Evolutionary conservation across 1,284 basidiomycete species (phyloP).

Genomic region (Fomitopsis betulina): DNA sequence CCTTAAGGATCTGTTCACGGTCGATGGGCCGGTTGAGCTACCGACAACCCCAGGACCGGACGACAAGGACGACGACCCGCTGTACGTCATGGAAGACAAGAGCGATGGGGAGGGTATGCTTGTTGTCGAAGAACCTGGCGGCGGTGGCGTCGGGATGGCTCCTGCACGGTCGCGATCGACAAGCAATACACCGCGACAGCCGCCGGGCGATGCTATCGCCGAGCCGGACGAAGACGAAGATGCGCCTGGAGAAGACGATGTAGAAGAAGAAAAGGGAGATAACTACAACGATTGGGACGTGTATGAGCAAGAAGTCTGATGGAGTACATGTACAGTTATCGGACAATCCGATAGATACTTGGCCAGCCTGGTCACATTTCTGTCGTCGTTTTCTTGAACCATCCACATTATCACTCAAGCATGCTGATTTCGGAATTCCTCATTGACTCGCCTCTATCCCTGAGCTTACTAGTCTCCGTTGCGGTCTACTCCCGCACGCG

Average conservation of each 20-base stretch:
- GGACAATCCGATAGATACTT: too few relatives aligned
- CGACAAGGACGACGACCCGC: conserved; percentile 29
- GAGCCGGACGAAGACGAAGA: conserved; percentile 17
- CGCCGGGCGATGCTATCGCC: conserved; percentile 7
- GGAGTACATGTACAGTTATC: too few relatives aligned
- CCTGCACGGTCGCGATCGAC: conserved; percentile 11
- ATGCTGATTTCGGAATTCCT: too few relatives aligned
- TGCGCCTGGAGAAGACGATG: conserved; percentile 24
- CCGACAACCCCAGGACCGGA: conserved; percentile 27
- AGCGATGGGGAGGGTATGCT: conserved; percentile 45
- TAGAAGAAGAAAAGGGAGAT: conserved; percentile 33
- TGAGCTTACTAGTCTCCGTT: too few relatives aligned
- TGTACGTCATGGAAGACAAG: conserved; percentile 47
- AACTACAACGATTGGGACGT: conserved; percentile 35
- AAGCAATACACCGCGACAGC: conserved; percentile 9
- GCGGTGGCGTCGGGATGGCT: conserved; percentile 28
- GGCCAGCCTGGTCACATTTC: too few relatives aligned
- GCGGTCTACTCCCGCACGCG: too few relatives aligned
- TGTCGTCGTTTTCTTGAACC: too few relatives aligned
- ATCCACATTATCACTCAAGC: too few relatives aligned
- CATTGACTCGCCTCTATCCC: too few relatives aligned
- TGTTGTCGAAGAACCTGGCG: conserved; percentile 42
- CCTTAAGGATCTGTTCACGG: conserved; percentile 71
- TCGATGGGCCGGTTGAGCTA: conserved; percentile 32
- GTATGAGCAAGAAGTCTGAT: conserved; percentile 40